Percentiles rank a stretch among this genome's conserved stretches.
Evolutionary conservation across 73 alveolate species (phyloP).

Genomic region (Paramecium sonneborni): DNA sequence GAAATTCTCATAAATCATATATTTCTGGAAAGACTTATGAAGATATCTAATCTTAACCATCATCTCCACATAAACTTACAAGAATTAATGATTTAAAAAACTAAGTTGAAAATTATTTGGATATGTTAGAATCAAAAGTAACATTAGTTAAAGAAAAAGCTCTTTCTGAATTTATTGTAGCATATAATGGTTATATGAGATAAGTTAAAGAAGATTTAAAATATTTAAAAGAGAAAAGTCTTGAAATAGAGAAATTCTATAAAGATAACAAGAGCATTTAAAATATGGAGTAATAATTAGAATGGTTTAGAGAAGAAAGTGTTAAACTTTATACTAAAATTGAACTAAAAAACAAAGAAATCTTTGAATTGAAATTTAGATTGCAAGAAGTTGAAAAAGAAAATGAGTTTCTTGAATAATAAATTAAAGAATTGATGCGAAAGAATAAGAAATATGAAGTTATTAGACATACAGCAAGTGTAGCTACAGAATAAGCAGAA

Average conservation of each 20-base stretch:
- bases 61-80: conserved; percentile 18
- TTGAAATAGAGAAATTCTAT: conserved; percentile 24
- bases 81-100: neutral
- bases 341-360: conserved; percentile 20
- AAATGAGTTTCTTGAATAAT: conserved; percentile 41
- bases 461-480: neutral
- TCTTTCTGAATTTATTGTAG: neutral
- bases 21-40: neutral
- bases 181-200: conserved; percentile 24
- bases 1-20: conserved; percentile 11
- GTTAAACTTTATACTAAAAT: neutral
- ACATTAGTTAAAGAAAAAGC: conserved; percentile 27
- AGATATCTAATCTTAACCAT: neutral
- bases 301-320: conserved; percentile 33
- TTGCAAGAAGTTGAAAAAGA: neutral
- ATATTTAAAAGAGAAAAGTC: neutral
- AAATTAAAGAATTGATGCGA: conserved; percentile 16
- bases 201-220: neutral
- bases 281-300: conserved; percentile 22
- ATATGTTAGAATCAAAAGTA: conserved; percentile 14
- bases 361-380: conserved; percentile 10
- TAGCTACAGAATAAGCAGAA: neutral
- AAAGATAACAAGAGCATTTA: conserved; percentile 20
- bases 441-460: conserved; percentile 5
- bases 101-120: neutral